Evolutionary conservation across 148 eudicot genomes (phyloP).

Genomic region (Rhododendron kiyosumense): DNA sequence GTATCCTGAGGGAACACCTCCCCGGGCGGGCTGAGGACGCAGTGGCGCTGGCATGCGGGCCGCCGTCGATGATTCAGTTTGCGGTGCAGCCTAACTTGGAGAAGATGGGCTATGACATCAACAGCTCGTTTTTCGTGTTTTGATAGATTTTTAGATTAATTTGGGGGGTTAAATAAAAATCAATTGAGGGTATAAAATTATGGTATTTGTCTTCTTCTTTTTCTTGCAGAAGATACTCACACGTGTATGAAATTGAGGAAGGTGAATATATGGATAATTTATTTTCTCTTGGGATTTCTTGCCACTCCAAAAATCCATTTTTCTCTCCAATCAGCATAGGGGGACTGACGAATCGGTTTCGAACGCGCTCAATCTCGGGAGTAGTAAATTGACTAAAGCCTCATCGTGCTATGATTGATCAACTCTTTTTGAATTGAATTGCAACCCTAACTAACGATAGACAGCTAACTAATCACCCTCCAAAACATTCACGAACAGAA

Average conservation of each 20-base stretch:
- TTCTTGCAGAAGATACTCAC: neutral
- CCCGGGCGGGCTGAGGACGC: constrained; percentile 45
- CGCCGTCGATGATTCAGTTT: constrained; percentile 90
- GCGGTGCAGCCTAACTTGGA: constrained; percentile 84
- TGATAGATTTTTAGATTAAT: constrained; percentile 13
- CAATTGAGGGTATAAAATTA: neutral
- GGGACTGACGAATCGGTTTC: no score
- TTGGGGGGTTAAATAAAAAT: neutral
- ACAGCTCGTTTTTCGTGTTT: constrained; percentile 65
- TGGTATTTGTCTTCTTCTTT: neutral
- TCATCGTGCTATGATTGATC: no score
- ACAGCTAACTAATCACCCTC: no score
- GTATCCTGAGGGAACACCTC: constrained; percentile 56
- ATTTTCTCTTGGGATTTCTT: no score
- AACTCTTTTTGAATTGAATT: no score
- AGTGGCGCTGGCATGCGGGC: constrained; percentile 82
- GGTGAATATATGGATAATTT: neutral
- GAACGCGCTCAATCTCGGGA: no score
- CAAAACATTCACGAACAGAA: no score
- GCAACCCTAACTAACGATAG: no score
- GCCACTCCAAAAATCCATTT: no score
- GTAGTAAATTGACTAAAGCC: no score
- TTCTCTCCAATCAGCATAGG: no score
- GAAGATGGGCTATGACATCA: constrained; percentile 77
- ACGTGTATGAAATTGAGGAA: neutral